Evolutionary conservation across 345 rosid species (phyloP).

Genomic region (Zanthoxylum bungeanum): DNA sequence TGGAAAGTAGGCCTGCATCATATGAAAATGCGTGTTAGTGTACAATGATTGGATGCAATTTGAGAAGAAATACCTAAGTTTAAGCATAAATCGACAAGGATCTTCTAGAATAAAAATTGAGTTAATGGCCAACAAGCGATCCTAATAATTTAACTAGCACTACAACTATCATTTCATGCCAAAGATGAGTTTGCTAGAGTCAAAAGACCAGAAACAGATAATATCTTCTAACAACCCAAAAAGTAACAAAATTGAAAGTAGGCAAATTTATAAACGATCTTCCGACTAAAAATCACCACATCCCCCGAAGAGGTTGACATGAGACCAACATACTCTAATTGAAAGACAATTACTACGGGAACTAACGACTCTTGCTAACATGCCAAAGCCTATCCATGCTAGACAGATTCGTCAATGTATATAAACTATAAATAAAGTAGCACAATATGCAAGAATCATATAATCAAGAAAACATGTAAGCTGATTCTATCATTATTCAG

Average conservation of each 20-base stretch:
- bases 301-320: background rate
- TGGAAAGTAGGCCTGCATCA: conserved; percentile 82
- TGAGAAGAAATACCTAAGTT: background rate
- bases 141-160: background rate
- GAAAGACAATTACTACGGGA: background rate
- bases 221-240: background rate
- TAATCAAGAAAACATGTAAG: background rate
- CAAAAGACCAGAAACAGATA: background rate
- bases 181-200: background rate
- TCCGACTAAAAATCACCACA: background rate
- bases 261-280: background rate
- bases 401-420: background rate
- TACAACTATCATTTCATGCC: background rate
- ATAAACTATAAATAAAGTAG: background rate
- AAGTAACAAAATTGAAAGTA: background rate
- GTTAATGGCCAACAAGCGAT: background rate
- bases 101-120: background rate
- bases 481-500: background rate
- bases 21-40: conserved; percentile 11
- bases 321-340: background rate
- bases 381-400: background rate
- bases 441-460: background rate
- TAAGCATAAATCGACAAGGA: background rate
- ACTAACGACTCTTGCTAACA: background rate
- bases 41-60: background rate